These are phyloP conservation scores for Colletotrichum abscissum DNA, from an alignment of 2,329 filamentous ascomycete species.

Conservation along the genomic window DNA sequence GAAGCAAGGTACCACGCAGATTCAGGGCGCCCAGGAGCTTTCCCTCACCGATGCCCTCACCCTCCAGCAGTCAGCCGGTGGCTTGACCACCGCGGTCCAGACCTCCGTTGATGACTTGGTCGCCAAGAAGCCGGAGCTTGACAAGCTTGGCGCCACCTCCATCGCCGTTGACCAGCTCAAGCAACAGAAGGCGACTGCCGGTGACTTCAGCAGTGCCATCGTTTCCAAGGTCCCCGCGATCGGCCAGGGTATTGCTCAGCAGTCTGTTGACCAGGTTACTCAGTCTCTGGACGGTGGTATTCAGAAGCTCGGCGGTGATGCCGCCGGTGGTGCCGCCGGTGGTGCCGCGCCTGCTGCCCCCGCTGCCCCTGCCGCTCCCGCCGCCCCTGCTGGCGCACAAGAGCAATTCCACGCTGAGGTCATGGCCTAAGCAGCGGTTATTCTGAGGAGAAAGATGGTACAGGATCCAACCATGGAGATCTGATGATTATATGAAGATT, in stretches of 20 bases:
- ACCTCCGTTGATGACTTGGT: constrained; percentile 37
- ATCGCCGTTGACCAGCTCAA: constrained; percentile 40
- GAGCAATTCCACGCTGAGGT: constrained; percentile 31
- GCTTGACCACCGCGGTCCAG: constrained; percentile 39
- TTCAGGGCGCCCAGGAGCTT: constrained; percentile 41
- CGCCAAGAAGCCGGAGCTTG: constrained; percentile 41
- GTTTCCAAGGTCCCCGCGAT: constrained; percentile 43
- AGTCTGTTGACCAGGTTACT: constrained; percentile 41
- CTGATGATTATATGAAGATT: constrained; percentile 3
- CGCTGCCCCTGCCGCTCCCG: constrained; percentile 11
- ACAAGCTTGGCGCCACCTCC: constrained; percentile 41
- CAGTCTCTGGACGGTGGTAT: constrained; percentile 39
- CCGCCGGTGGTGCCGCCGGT: constrained; percentile 8
- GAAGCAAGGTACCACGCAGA: constrained; percentile 40
- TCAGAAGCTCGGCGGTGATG: constrained; percentile 28
- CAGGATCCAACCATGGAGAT: not conserved
- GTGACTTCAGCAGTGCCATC: constrained; percentile 40
- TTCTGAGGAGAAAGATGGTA: not conserved
- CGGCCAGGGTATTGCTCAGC: constrained; percentile 42
- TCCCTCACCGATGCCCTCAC: constrained; percentile 39
- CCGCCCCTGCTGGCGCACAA: not conserved
- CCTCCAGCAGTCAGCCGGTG: constrained; percentile 37
- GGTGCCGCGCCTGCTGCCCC: constrained; percentile 17
- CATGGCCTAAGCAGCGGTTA: not conserved
- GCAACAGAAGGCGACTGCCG: constrained; percentile 38